Evolutionary conservation across 495 filamentous ascomycete species (phyloP).

Genomic region (Talaromyces nanjingensis): DNA sequence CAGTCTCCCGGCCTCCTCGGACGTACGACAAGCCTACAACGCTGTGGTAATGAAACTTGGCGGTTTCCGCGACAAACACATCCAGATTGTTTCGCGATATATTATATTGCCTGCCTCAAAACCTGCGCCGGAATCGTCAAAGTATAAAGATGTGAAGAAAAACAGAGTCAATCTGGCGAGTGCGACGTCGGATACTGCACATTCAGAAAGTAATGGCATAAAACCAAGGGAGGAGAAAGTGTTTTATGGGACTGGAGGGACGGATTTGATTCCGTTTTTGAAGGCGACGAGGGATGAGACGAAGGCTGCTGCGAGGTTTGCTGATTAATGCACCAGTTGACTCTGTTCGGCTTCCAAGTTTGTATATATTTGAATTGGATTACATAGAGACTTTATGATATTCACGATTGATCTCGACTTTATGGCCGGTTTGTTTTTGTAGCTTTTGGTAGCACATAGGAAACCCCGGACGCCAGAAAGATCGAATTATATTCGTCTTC

Average conservation of each 20-base stretch:
- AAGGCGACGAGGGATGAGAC: conserved; percentile 91
- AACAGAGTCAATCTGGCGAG: conserved; percentile 49
- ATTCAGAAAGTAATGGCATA: conserved; percentile 16
- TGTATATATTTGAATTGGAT: too few relatives aligned
- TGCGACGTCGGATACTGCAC: conserved; percentile 17
- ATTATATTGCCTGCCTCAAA: conserved; percentile 60
- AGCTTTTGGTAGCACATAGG: neutral
- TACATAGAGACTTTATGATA: neutral
- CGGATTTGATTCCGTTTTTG: conserved; percentile 81
- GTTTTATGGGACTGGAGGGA: conserved; percentile 84
- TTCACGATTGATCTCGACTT: neutral
- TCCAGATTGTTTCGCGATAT: conserved; percentile 90
- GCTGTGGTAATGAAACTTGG: conserved; percentile 76
- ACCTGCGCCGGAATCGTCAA: conserved; percentile 10
- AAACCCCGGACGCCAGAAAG: too few relatives aligned
- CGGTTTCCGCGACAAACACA: conserved; percentile 80
- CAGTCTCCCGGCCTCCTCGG: conserved; percentile 45
- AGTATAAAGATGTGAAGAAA: neutral
- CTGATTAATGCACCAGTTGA: neutral
- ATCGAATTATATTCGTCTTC: too few relatives aligned
- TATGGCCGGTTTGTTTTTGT: neutral
- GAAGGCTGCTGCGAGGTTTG: conserved; percentile 22
- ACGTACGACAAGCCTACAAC: conserved; percentile 74
- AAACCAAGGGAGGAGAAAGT: conserved; percentile 2
- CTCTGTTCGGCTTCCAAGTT: too few relatives aligned